These are phyloP conservation scores for Rosa persica DNA, from an alignment of 306 rosid genomes.

Conservation along the genomic window DNA sequence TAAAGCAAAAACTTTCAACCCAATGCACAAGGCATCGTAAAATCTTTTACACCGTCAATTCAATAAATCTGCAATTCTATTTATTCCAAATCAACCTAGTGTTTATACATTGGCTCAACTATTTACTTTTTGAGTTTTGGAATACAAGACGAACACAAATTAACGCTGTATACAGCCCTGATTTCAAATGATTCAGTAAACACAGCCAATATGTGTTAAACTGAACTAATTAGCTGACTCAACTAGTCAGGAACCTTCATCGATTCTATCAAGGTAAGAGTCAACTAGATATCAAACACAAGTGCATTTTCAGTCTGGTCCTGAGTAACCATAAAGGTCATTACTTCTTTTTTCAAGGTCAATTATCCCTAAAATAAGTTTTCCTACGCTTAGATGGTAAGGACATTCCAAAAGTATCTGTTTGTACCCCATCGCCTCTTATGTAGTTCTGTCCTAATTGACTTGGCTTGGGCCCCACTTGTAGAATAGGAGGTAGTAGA, in stretches of 20 bases:
- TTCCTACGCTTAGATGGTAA: not conserved
- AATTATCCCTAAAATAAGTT: not conserved
- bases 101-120: not conserved
- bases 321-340: not conserved
- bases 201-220: not conserved
- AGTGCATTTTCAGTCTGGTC: not conserved
- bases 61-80: not conserved
- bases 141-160: not conserved
- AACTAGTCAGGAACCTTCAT: not conserved
- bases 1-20: not conserved
- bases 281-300: not conserved
- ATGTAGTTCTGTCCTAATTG: not conserved
- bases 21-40: not conserved
- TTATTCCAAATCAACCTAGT: not conserved
- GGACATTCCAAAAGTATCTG: not conserved
- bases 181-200: not conserved
- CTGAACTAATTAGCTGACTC: not conserved
- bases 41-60: not conserved
- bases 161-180: not conserved
- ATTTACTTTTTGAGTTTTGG: not conserved
- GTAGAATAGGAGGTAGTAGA: not conserved
- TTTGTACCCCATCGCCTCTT: not conserved
- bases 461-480: not conserved
- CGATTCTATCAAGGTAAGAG: not conserved
- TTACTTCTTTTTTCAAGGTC: not conserved